Evolutionary conservation across 75 land plant species (phyloP).

Genomic region (Cunninghamia lanceolata): DNA sequence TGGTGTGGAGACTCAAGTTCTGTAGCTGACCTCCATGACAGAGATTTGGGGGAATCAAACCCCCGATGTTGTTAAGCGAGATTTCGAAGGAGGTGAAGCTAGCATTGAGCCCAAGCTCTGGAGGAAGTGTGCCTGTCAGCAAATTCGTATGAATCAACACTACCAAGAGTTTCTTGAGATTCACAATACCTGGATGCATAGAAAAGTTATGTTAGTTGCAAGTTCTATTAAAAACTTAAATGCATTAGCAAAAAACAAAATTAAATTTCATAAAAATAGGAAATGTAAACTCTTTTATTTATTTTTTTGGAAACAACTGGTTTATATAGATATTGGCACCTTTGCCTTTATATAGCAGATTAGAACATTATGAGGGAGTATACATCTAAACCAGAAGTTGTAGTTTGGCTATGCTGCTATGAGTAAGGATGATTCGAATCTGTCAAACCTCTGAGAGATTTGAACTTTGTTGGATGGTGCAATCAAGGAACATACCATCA

Average conservation of each 20-base stretch:
- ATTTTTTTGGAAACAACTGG: no score
- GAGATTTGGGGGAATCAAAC: conserved; percentile 57
- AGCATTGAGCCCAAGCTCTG: conserved; percentile 20
- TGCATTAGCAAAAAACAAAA: not conserved
- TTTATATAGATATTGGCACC: no score
- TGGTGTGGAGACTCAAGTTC: conserved; percentile 50
- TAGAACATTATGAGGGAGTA: no score
- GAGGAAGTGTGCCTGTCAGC: conserved; percentile 40
- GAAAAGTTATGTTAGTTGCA: not conserved
- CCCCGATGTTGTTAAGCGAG: conserved; percentile 48
- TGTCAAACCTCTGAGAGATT: no score
- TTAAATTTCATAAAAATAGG: not conserved
- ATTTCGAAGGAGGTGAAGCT: conserved; percentile 45
- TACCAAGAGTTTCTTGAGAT: conserved; percentile 13
- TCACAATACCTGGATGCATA: conserved; percentile 33
- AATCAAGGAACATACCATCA: no score
- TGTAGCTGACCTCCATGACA: conserved; percentile 45
- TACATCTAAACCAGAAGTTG: no score
- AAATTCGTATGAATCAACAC: conserved; percentile 9
- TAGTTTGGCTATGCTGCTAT: no score
- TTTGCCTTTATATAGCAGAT: no score
- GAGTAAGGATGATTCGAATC: no score
- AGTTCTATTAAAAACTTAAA: not conserved
- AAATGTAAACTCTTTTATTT: no score
- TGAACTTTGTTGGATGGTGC: no score